Conservation (phyloP, 169 alveolate genomes). For the Eimeria necatrix region DNA sequence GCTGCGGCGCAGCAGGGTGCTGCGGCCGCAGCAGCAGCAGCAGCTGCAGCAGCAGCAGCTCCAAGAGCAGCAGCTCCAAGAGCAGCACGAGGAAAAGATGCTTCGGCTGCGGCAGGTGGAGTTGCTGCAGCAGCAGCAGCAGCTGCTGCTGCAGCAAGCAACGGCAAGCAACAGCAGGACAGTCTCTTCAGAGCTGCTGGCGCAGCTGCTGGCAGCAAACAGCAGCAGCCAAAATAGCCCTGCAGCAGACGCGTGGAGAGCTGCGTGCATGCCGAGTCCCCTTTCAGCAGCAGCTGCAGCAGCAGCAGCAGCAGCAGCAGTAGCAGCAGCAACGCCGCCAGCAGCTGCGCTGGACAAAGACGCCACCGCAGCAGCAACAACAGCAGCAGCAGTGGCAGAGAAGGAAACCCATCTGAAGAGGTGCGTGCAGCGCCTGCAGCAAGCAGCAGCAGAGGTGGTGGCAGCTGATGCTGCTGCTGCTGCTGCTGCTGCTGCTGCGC, state of each 20-base stretch:
- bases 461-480: not conserved
- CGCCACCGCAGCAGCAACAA: slow-evolving; percentile 35
- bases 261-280: not conserved
- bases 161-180: not conserved
- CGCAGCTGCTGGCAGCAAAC: not conserved
- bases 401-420: not conserved
- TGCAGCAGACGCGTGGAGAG: not conserved
- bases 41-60: not conserved
- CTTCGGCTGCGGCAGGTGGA: slow-evolving; percentile 39
- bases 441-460: slow-evolving; percentile 12
- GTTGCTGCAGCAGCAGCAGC: slow-evolving; percentile 45
- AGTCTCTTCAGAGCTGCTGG: not conserved
- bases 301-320: no score
- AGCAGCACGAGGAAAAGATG: not conserved
- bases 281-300: not conserved
- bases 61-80: not conserved
- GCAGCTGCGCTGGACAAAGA: slow-evolving; percentile 43
- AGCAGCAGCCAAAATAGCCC: not conserved
- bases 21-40: slow-evolving; percentile 11
- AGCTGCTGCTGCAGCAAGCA: slow-evolving; percentile 22
- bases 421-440: not conserved
- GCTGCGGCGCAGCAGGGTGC: slow-evolving; percentile 46
- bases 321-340: not conserved
- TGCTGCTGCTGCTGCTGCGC: not conserved
- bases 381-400: slow-evolving; percentile 19